Percentiles rank a stretch among this genome's conserved stretches.
These are phyloP conservation scores for Linnemannia elongata DNA, from an alignment of 192 early-diverging fungal species.

Conservation along the genomic window DNA sequence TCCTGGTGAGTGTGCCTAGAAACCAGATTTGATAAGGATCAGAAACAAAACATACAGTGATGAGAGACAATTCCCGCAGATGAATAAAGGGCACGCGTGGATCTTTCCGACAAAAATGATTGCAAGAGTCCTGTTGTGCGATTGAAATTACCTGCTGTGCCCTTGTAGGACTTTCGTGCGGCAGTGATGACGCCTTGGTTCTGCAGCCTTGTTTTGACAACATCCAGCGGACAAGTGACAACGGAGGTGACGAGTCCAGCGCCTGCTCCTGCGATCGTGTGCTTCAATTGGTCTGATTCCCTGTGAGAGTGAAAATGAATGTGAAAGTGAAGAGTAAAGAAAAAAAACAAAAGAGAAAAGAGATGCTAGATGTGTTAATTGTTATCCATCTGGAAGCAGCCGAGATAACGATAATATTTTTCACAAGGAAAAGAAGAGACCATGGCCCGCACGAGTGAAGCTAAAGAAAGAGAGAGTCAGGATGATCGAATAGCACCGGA, in stretches of 20 bases:
- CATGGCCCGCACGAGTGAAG: background rate
- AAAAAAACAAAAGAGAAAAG: background rate
- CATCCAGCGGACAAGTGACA: conserved; percentile 92
- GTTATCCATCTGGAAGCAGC: background rate
- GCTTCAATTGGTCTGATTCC: conserved; percentile 73
- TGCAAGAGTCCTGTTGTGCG: conserved; percentile 13
- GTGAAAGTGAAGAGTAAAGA: background rate
- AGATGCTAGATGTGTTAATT: background rate
- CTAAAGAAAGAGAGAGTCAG: background rate
- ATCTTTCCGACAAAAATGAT: too few species aligned
- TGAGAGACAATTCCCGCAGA: too few species aligned
- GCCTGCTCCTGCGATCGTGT: conserved; percentile 85
- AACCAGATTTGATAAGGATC: background rate
- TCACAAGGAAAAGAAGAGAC: background rate
- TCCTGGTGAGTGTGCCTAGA: conserved; percentile 74
- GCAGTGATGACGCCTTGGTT: conserved; percentile 73
- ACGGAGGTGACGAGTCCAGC: conserved; percentile 86
- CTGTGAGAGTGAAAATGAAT: conserved; percentile 4
- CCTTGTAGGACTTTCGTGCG: conserved; percentile 63
- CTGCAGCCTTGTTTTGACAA: conserved; percentile 94
- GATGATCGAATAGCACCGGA: background rate
- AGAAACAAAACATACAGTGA: conserved; percentile 16
- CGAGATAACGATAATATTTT: conserved; percentile 8
- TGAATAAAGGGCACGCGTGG: too few species aligned
- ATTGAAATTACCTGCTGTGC: conserved; percentile 62